Base-by-base conservation (phyloP, 2,329 filamentous ascomycete species). In the Penicillium sp. region DNA sequence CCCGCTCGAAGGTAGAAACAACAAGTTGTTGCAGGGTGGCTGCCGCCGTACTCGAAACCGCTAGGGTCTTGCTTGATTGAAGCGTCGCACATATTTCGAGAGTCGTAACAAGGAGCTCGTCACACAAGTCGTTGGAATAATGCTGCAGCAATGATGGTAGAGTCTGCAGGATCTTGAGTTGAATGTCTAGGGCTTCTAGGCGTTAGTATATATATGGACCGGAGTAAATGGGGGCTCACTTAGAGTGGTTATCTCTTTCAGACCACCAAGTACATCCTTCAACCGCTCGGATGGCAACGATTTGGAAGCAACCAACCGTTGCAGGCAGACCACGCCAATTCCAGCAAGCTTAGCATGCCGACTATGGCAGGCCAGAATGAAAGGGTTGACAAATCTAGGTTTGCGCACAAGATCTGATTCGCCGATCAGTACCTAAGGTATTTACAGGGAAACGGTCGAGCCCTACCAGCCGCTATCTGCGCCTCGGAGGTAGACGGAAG, bases 11-110 rank as follows among this genome's bases (percentile, higher is more conserved):
- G 0, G 97, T 91, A 0, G 91, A 90, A 35, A 95, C 92, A 7
- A 98, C 89, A 15, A 99, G 85, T 76, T 98, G 95, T 77, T 97
- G 94, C 58, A 99, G 82, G 2, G 95, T 98, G n/a, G 95, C 95
- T 29, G 94, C 92, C 9, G 95, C 95, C 1, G 96, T 98, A 70
- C 96, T 96, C 73, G 94, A 96, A 69, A 99, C 93, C 56, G 96
- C 93, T 29, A 90, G 88, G 79, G 93, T 96, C 79, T 97, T 98
- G 77, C 91, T 95, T 60, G 88, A 90, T 78, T 98, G 93, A 53
- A 99, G 80, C 55, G 92, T 90, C 64, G 95, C 95, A 79, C 95
- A 98, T 73, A 97, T 92, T 74, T 96, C 93, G 67, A 99, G 80
- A 0, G 91, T 88, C 9, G 88, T 92, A 30, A 92, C 90, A 45